Evolutionary conservation across 345 rosid species (phyloP).

Genomic region (Isatis tinctoria): DNA sequence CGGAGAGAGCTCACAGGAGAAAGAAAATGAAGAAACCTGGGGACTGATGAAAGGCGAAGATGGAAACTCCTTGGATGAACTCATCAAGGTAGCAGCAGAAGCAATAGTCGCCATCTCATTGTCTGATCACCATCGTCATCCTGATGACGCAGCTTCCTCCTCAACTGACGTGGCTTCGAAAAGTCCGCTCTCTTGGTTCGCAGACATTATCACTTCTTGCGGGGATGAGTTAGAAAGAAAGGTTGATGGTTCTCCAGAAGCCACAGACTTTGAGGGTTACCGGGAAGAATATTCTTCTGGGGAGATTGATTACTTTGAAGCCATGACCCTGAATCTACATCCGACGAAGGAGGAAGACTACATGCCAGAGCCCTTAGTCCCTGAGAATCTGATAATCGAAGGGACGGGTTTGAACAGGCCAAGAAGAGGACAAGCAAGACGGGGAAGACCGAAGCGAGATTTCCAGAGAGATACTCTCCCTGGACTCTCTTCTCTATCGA

Average conservation of each 20-base stretch:
- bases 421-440: slow-evolving; percentile 72
- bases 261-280: slow-evolving; percentile 13
- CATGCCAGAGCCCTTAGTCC: slow-evolving; percentile 74
- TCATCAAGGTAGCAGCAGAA: slow-evolving; percentile 45
- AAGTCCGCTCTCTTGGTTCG: slow-evolving; percentile 60
- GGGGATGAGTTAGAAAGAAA: slow-evolving; percentile 6
- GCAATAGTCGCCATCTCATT: slow-evolving; percentile 58
- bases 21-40: slow-evolving; percentile 16
- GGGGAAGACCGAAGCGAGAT: slow-evolving; percentile 94
- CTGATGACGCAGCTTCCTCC: slow-evolving; percentile 27
- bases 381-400: slow-evolving; percentile 51
- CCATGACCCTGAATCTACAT: slow-evolving; percentile 52
- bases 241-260: slow-evolving; percentile 12
- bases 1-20: slow-evolving; percentile 21
- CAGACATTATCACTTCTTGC: slow-evolving; percentile 36
- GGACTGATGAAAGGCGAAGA: slow-evolving; percentile 4
- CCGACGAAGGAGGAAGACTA: slow-evolving; percentile 50
- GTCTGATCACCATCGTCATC: slow-evolving; percentile 18
- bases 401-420: slow-evolving; percentile 41
- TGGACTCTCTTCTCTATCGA: slow-evolving; percentile 72
- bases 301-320: slow-evolving; percentile 61
- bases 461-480: slow-evolving; percentile 97
- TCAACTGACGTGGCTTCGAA: slow-evolving; percentile 24
- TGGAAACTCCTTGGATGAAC: slow-evolving; percentile 18
- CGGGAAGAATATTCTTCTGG: slow-evolving; percentile 27